Base-by-base conservation (phyloP, 1,284 basidiomycete species). In the Stygiomarasmius scandens region DNA sequence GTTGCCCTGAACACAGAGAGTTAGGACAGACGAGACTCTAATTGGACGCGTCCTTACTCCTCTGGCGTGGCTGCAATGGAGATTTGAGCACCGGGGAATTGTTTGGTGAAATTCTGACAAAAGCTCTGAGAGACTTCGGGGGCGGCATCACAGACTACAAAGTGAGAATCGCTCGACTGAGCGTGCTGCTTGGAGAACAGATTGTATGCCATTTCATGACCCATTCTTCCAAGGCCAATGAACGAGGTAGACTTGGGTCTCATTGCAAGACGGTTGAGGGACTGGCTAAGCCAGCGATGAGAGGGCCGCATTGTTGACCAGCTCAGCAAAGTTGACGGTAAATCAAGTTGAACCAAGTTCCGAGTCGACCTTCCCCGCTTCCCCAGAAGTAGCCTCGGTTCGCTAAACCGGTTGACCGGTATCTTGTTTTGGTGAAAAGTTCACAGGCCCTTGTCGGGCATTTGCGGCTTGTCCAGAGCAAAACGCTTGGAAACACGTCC, bases 141-240 rank as follows among this genome's bases (percentile, higher is more conserved):
- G 49, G 86, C 68, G 14, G 87, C 87, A 68, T 95, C 92, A 70
- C 90, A 94, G 36, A 95, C 83, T 25, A 92, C 80, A 64, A 94
- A 92, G 20, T 73, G 77, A 45, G 78, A 63, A 11, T 84, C 78
- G 16, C 72, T 62, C 45, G 75, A 71, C 46, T 80, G 73, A 12
- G 79, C 75, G 50, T 81, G 74, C 59, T 79, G 81, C 66, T 88
- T 89, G 0, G 87, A 86, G 74, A 92, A 91, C 52, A 93, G 79
- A 70, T 93, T 93, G 71, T 79, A 81, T 16, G 92, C 92, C 92
- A 93, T 93, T 68, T 90, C 85, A 50, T 82, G 84, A 29, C 92
- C 92, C 92, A 94, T 93, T 52, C 85, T 78, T 43, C 91, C 91
- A 12, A 93, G 82, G 4, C 92, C 92, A 55, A 93, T 86, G 74